A percentile compares a stretch with the other conserved stretches of the same genome.
Evolutionary conservation across 495 filamentous ascomycete species (phyloP).

Genomic region (Penicillium samsonianum): DNA sequence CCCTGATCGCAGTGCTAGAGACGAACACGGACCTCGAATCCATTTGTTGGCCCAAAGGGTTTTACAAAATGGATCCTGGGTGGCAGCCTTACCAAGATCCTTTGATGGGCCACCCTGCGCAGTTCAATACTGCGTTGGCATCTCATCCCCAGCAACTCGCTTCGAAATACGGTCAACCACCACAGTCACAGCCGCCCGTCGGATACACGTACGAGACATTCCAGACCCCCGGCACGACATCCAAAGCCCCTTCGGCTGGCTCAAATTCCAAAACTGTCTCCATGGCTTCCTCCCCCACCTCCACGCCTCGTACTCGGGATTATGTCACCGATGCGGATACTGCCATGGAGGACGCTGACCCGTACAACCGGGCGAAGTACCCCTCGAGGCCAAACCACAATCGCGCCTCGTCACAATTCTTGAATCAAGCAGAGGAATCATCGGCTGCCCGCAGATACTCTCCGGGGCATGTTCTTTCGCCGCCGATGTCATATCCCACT

Average conservation of each 20-base stretch:
- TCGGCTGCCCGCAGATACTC: slow-evolving; percentile 89
- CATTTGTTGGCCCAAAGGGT: slow-evolving; percentile 2
- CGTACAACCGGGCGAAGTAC: slow-evolving; percentile 80
- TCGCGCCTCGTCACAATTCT: slow-evolving; percentile 62
- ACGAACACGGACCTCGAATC: slow-evolving; percentile 28
- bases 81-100: slow-evolving; percentile 56
- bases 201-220: slow-evolving; percentile 77
- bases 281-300: slow-evolving; percentile 63
- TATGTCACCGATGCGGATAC: slow-evolving; percentile 74
- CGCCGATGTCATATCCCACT: slow-evolving; percentile 57
- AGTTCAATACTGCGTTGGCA: slow-evolving; percentile 44
- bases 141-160: slow-evolving; percentile 43
- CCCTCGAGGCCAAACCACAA: slow-evolving; percentile 66
- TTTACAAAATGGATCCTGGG: slow-evolving; percentile 48
- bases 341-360: slow-evolving; percentile 89
- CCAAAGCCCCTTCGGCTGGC: slow-evolving; percentile 50
- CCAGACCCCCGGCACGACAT: slow-evolving; percentile 50
- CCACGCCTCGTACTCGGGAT: slow-evolving; percentile 68
- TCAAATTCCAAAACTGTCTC: slow-evolving; percentile 56
- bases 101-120: slow-evolving; percentile 45
- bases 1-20: slow-evolving; percentile 37
- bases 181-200: slow-evolving; percentile 60
- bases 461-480: slow-evolving; percentile 82
- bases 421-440: slow-evolving; percentile 69
- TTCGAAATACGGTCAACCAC: slow-evolving; percentile 52